These are phyloP conservation scores for Cytospora mali DNA, from an alignment of 2,329 filamentous ascomycete species.

Conservation along the genomic window DNA sequence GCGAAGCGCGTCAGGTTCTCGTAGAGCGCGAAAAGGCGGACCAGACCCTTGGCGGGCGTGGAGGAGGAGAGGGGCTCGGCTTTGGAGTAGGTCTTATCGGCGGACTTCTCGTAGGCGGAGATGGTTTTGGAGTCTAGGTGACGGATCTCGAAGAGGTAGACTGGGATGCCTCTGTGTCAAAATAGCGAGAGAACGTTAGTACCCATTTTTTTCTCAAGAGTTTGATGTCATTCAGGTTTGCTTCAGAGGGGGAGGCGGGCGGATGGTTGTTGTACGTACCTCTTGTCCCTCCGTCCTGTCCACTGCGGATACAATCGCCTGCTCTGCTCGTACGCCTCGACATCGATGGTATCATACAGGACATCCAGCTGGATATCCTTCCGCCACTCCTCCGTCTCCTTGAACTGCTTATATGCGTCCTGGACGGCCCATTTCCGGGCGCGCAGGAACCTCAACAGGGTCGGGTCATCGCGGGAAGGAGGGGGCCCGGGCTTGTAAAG, in stretches of 20 bases:
- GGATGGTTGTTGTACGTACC: slow-evolving; percentile 34
- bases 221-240: no score
- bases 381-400: slow-evolving; percentile 86
- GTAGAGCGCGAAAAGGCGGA: slow-evolving; percentile 89
- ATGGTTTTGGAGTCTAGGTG: slow-evolving; percentile 83
- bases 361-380: slow-evolving; percentile 75
- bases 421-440: slow-evolving; percentile 78
- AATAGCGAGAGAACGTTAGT: no score
- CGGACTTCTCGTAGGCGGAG: slow-evolving; percentile 72
- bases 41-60: slow-evolving; percentile 68
- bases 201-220: no score
- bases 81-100: slow-evolving; percentile 59
- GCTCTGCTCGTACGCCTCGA: slow-evolving; percentile 81
- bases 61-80: slow-evolving; percentile 55
- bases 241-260: not conserved
- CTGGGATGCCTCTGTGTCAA: slow-evolving; percentile 73
- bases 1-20: slow-evolving; percentile 89
- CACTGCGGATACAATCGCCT: slow-evolving; percentile 88
- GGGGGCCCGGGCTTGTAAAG: slow-evolving; percentile 61
- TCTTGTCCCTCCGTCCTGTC: slow-evolving; percentile 84
- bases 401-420: slow-evolving; percentile 82
- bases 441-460: slow-evolving; percentile 79
- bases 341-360: slow-evolving; percentile 84
- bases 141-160: slow-evolving; percentile 88
- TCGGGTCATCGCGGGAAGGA: slow-evolving; percentile 72